These are phyloP conservation scores for Dryadomyces quercus-mongolicae DNA, from an alignment of 2,329 filamentous ascomycete species.

Conservation along the genomic window DNA sequence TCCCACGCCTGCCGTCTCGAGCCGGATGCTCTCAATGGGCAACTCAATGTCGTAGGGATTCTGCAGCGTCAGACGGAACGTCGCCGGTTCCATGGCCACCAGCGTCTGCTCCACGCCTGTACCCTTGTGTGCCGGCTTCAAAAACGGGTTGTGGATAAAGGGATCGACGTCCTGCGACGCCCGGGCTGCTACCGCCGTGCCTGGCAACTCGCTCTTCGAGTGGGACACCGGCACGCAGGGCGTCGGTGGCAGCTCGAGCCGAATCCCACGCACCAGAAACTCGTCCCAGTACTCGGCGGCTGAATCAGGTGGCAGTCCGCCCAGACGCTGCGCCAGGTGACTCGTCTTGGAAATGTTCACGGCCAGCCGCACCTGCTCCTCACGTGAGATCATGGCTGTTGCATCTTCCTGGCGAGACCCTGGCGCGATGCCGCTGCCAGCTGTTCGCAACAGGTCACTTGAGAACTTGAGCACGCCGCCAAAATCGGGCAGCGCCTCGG, in stretches of 20 bases:
- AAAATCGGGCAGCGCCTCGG: slow-evolving; percentile 86
- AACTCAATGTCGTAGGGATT: slow-evolving; percentile 92
- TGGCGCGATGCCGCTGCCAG: slow-evolving; percentile 68
- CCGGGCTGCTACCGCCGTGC: slow-evolving; percentile 26
- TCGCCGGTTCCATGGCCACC: slow-evolving; percentile 65
- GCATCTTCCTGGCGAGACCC: slow-evolving; percentile 56
- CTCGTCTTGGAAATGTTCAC: slow-evolving; percentile 81
- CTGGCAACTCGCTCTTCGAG: slow-evolving; percentile 40
- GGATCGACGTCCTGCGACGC: slow-evolving; percentile 59
- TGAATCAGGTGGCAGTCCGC: slow-evolving; percentile 38
- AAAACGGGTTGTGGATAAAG: slow-evolving; percentile 91
- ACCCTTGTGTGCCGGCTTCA: slow-evolving; percentile 50
- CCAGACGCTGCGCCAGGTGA: slow-evolving; percentile 62
- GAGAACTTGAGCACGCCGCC: slow-evolving; percentile 81
- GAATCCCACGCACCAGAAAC: slow-evolving; percentile 71
- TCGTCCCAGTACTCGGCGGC: slow-evolving; percentile 90
- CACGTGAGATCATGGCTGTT: slow-evolving; percentile 57
- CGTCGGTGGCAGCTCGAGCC: slow-evolving; percentile 50
- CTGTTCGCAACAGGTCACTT: slow-evolving; percentile 68
- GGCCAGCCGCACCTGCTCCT: slow-evolving; percentile 76
- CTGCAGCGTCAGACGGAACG: slow-evolving; percentile 74
- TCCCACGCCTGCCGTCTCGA: slow-evolving; percentile 58
- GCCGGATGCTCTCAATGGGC: slow-evolving; percentile 68
- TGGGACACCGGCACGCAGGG: slow-evolving; percentile 56
- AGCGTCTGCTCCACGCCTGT: slow-evolving; percentile 52